Base-by-base conservation (phyloP, 106 monocot genomes). In the Platanthera guangdongensis region DNA sequence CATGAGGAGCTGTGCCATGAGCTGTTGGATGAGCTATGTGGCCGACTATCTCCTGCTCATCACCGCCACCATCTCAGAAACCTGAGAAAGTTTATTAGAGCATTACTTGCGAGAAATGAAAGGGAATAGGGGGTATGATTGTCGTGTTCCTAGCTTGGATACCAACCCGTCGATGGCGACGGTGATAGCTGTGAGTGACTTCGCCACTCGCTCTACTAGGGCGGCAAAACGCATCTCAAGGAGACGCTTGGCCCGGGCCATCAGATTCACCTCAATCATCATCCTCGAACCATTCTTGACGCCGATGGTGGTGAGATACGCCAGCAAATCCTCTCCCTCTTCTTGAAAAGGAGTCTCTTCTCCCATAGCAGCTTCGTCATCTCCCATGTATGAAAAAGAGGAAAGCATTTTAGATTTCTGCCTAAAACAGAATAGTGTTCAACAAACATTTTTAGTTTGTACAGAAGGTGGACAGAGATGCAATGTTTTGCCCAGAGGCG, bases 201-300 rank as follows among this genome's bases (percentile, higher is more conserved):
- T 92, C 0, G 25, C 47, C 16, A 86, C 86, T 57, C 83, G 82
- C 77, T 92, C 89, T 50, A 77, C 68, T 73, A 79, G 89, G 57
- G 83, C 83, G 46, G 82, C 75, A 30, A 76, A 78, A 51, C 87
- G 80, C 72, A 77, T 76, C 83, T 95, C 92, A 14, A 95, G 77
- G 18, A 84, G 63, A 3, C 95, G 82, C 71, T 74, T 84, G 22
- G 95, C 92, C 71, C 90, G 84, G 1, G 86, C 92, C 14, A 81
- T 65, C 51, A 86, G 78, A 73, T 95, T 88, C 76, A 84, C 89
- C 25, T 83, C 9, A 0, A 95, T 30, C 1, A 87, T 83, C 60
- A 95, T 54, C 80, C 92, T 95, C 11, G 95, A 89, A 49, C 85
- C 73, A 82, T 92, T 90, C 69, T 92, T 92, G 55, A 92, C 92